Base-by-base conservation (phyloP, 495 filamentous ascomycete species). In the Lophiostoma macrostomum region DNA sequence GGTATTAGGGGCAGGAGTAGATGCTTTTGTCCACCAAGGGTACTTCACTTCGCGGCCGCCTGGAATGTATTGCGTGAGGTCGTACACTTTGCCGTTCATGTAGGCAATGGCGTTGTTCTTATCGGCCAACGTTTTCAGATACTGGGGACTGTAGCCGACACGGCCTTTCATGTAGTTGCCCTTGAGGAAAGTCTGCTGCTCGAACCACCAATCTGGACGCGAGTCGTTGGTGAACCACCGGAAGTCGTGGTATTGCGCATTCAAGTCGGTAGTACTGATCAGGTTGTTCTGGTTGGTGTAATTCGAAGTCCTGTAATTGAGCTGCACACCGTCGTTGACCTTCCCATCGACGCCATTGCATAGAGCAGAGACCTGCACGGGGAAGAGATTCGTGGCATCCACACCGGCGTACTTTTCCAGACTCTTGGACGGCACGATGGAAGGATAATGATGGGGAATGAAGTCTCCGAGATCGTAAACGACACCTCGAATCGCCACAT, bases 241-340 rank as follows among this genome's bases (percentile, higher is more conserved):
- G 80, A 96, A 99, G 68, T 99, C 93, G 64, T 99, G 93, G 64
- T 91, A 99, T 51, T 77, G 76, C 12, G 80, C 65, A 61, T 96
- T 94, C 34, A 68, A 60, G 63, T 97, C 94, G 31, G 77, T 75
- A 24, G 66, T 73, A 64, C 77, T 83, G 67, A 90, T 77, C 4
- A 84, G 70, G 19, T 72, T 78, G 20, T 79, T 78, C 11, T 80
- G 78, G 11, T 80, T 82, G 6, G 82, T 80, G 36, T 85, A 74
- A 67, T 99, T 99, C 53, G 81, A 83, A 12, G 76, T 75, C 56
- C 79, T 80, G 68, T 90, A 97, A 67, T 90, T 85, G 41, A 97
- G 78, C 42, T 83, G 82, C 13, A 99, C 87, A 40, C 78, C 77
- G 19, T 78, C 77, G 60, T 88, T 78, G 22, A 91, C 44, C 61